Evolutionary conservation across 1,139 yeast genomes (phyloP).

Genomic region (Blastobotrys serpentis): DNA sequence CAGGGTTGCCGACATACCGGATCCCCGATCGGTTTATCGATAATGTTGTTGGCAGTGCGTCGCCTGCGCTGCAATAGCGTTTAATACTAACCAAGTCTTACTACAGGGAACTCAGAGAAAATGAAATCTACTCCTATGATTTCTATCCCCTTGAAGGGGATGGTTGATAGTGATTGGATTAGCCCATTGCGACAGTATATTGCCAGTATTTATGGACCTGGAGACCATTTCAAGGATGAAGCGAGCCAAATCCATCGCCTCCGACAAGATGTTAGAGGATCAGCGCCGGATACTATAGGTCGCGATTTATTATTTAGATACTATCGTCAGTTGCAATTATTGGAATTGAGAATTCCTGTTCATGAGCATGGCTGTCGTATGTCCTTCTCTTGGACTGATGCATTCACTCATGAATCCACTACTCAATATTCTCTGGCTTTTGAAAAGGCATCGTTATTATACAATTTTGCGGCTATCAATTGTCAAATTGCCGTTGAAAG

Average conservation of each 20-base stretch:
- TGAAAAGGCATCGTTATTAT: conserved; percentile 83
- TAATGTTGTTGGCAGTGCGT: neutral
- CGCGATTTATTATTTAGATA: conserved; percentile 63
- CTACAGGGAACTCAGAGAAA: neutral
- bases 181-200: conserved; percentile 61
- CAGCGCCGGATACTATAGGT: conserved; percentile 40
- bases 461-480: conserved; percentile 64
- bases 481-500: conserved; percentile 50
- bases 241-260: conserved; percentile 55
- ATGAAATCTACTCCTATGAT: conserved; percentile 33
- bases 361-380: conserved; percentile 55
- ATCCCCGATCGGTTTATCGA: too few relatives aligned
- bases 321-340: conserved; percentile 76
- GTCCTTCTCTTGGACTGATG: conserved; percentile 79
- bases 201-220: conserved; percentile 60
- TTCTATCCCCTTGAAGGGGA: conserved; percentile 51
- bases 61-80: too few relatives aligned
- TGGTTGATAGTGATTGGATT: conserved; percentile 65
- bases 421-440: conserved; percentile 71
- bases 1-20: too few relatives aligned
- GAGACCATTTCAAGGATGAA: conserved; percentile 58
- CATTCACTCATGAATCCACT: conserved; percentile 55
- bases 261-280: conserved; percentile 61
- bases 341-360: conserved; percentile 74
- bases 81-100: too few relatives aligned